Evolutionary conservation across 2,329 filamentous ascomycete genomes (phyloP).

Genomic region (Cladophialophora psammophila): DNA sequence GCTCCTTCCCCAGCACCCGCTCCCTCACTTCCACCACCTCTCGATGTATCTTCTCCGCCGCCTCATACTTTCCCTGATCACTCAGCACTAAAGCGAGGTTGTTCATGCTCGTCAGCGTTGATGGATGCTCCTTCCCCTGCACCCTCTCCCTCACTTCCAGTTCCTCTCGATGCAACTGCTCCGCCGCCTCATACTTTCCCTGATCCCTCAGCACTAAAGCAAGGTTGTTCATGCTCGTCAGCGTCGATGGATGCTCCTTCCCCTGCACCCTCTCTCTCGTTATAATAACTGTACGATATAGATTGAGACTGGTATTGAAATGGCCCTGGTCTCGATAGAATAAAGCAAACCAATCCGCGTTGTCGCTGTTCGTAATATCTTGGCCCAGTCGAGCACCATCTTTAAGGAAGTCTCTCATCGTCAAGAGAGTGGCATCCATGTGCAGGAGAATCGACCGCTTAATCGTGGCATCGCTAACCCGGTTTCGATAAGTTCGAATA

Average conservation of each 20-base stretch:
- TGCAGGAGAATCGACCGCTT: too few relatives aligned
- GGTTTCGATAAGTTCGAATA: too few relatives aligned
- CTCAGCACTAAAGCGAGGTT: slow-evolving; percentile 34
- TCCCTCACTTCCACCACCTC: slow-evolving; percentile 34
- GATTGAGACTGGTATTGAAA: too few relatives aligned
- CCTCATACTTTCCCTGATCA: slow-evolving; percentile 35
- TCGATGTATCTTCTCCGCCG: slow-evolving; percentile 26
- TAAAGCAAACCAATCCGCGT: too few relatives aligned
- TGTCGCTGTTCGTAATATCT: too few relatives aligned
- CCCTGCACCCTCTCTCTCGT: slow-evolving; percentile 35
- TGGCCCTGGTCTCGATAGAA: slow-evolving; percentile 30
- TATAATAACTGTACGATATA: slow-evolving; percentile 36
- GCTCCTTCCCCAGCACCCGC: slow-evolving; percentile 38
- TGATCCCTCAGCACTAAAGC: slow-evolving; percentile 34
- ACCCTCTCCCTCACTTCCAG: slow-evolving; percentile 32
- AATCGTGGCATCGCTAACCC: too few relatives aligned
- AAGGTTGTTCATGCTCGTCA: slow-evolving; percentile 39
- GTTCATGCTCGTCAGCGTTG: slow-evolving; percentile 41
- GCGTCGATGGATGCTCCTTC: slow-evolving; percentile 41
- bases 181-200: slow-evolving; percentile 31
- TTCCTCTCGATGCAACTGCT: slow-evolving; percentile 30
- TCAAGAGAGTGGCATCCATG: too few relatives aligned
- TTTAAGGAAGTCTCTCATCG: too few relatives aligned
- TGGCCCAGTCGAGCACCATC: too few relatives aligned
- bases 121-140: slow-evolving; percentile 40